A percentile compares a stretch with the other conserved stretches of the same genome.
These are phyloP conservation scores for Tuber melanosporum DNA, from an alignment of 495 filamentous ascomycete species.

Conservation along the genomic window DNA sequence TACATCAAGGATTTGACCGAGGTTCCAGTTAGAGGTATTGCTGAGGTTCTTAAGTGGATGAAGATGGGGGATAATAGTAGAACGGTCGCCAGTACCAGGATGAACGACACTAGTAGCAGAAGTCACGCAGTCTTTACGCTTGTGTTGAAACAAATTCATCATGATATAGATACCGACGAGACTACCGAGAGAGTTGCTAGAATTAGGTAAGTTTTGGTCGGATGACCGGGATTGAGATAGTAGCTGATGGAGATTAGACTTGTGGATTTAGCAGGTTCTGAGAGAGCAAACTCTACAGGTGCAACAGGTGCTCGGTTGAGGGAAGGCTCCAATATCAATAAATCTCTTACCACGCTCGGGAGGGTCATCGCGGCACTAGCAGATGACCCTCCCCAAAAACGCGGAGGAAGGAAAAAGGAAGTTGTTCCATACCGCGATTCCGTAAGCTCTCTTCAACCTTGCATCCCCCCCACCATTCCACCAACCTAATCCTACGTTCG, in stretches of 20 bases:
- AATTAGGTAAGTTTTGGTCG: slow-evolving; percentile 55
- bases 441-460: slow-evolving; percentile 10
- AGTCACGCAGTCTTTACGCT: slow-evolving; percentile 98
- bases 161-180: slow-evolving; percentile 88
- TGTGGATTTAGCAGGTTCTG: slow-evolving; percentile 90
- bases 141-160: slow-evolving; percentile 91
- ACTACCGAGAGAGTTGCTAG: slow-evolving; percentile 89
- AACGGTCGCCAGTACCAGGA: slow-evolving; percentile 93
- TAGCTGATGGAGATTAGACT: slow-evolving; percentile 44
- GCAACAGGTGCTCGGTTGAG: slow-evolving; percentile 83
- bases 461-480: not conserved
- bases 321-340: slow-evolving; percentile 97
- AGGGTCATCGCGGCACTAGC: slow-evolving; percentile 95
- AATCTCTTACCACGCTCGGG: slow-evolving; percentile 90
- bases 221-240: not conserved
- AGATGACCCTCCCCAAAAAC: slow-evolving; percentile 49
- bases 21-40: slow-evolving; percentile 71
- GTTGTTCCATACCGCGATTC: slow-evolving; percentile 91
- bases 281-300: slow-evolving; percentile 91
- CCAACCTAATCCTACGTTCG: slow-evolving; percentile 6
- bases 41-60: slow-evolving; percentile 85
- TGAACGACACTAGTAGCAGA: slow-evolving; percentile 95
- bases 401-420: slow-evolving; percentile 53
- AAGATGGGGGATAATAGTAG: slow-evolving; percentile 78
- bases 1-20: slow-evolving; percentile 97